Base-by-base conservation (phyloP, 176 grass and related monocot species). In the Rhynchospora tenuis region DNA sequence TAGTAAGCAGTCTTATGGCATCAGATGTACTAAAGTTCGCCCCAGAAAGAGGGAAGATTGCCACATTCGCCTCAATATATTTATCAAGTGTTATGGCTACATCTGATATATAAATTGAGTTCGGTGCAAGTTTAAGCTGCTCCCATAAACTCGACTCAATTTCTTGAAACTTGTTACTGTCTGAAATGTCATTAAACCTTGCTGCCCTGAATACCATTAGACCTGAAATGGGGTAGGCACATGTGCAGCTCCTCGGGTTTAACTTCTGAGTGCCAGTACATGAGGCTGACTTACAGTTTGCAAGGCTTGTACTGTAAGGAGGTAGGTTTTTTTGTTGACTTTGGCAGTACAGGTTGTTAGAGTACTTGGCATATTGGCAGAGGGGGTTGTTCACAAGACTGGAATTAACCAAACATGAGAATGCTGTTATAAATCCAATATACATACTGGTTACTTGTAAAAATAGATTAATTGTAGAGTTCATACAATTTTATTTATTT, bases 371-470 rank as follows among this genome's bases (percentile, higher is more conserved):
- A 83, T 76, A 55, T 83, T 38, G 26, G 89, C 95, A 98, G 43
- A 94, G 52, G 47, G 92, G 92, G 88, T 98, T 93, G 11, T 80
- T 86, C 13, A 85, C 59, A 45, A 98, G 89, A 67, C 95, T 98
- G 87, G 38, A 65, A 65, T 51, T 27, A 57, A 75, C 58, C 79
- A 74, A 28, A 64, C 60, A 28, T 60, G 0, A 67, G 57, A 65
- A 77, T 4, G 23, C 2, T 77, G 29, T 55, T 77, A 77, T 15
- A 52, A 71, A 75, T 6, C 11, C 44, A 45, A 74, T 72, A 72
- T 47, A 47, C 22, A 47, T 42, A 47, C 68, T 23, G 42, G 11
- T 7, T 50, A 27, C 33, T 50, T 50, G 7, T 15, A 14, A 51
- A 6, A 6, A 54, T 22, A 48, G 13, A 77, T 61, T 73, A 73